Percentiles rank a stretch among this genome's conserved stretches.
Evolutionary conservation across 78 protist species (phyloP).

Genomic region (Dictyostelium intermedium): DNA sequence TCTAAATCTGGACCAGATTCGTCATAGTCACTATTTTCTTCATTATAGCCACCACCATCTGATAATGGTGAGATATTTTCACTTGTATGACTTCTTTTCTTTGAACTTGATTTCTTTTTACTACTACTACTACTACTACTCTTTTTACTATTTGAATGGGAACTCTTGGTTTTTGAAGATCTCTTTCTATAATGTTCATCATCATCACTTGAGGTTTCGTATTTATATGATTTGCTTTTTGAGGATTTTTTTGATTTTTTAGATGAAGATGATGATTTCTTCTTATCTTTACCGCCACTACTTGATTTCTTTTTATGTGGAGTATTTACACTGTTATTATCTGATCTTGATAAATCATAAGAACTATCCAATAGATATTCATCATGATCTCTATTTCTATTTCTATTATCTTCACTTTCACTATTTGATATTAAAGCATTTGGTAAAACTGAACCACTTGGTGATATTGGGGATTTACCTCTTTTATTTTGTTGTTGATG

Average conservation of each 20-base stretch:
- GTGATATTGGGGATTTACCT: neutral
- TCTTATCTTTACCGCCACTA: neutral
- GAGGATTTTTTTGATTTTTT: neutral
- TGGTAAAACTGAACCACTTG: neutral
- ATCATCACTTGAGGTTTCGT: slow-evolving; percentile 39
- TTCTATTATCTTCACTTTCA: neutral
- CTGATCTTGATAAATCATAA: slow-evolving; percentile 20
- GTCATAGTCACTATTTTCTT: neutral
- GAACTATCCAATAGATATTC: slow-evolving; percentile 43
- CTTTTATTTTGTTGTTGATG: neutral
- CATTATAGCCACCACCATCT: neutral
- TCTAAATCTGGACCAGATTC: neutral
- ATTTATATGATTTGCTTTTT: slow-evolving; percentile 11
- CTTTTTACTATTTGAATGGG: neutral
- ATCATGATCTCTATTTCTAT: neutral
- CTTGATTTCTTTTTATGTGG: neutral
- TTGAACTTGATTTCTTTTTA: neutral
- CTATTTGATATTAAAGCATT: neutral
- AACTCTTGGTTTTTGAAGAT: neutral
- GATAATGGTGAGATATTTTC: neutral
- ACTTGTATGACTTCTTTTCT: neutral
- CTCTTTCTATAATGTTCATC: neutral
- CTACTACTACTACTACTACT: neutral
- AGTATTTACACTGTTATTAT: neutral
- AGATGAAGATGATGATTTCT: neutral